A percentile compares a stretch with the other conserved stretches of the same genome.
These are phyloP conservation scores for Solanum habrochaites DNA, from an alignment of 257 asterid genomes.

Conservation along the genomic window DNA sequence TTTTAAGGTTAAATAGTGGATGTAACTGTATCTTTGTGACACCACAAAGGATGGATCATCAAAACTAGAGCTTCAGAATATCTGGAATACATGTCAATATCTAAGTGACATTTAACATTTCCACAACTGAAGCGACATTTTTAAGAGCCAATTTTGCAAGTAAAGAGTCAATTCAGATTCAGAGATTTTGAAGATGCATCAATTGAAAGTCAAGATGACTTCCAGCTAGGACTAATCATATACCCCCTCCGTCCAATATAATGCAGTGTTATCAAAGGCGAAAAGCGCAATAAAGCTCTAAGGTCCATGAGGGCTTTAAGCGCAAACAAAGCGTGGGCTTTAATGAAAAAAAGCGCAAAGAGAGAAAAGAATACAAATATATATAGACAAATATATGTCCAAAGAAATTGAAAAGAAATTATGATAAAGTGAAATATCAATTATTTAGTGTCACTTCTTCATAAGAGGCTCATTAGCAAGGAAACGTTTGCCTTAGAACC, in stretches of 20 bases:
- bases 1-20: neutral
- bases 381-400: too few species aligned
- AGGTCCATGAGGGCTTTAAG: too few species aligned
- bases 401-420: too few species aligned
- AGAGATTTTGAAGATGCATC: neutral
- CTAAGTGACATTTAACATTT: neutral
- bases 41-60: neutral
- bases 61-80: neutral
- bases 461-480: too few species aligned
- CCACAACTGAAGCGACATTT: neutral
- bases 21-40: neutral
- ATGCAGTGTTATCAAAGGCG: neutral
- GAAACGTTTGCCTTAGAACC: too few species aligned
- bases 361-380: too few species aligned
- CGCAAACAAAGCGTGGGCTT: too few species aligned
- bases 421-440: too few species aligned
- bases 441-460: too few species aligned
- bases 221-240: neutral
- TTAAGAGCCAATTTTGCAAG: neutral
- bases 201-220: neutral
- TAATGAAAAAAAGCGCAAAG: too few species aligned
- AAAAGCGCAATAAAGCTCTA: too few species aligned
- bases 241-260: neutral
- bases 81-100: neutral
- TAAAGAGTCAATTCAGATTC: neutral